Base-by-base conservation (phyloP, 139 green algal genomes). In the Deuterostichococcus epilithicus region DNA sequence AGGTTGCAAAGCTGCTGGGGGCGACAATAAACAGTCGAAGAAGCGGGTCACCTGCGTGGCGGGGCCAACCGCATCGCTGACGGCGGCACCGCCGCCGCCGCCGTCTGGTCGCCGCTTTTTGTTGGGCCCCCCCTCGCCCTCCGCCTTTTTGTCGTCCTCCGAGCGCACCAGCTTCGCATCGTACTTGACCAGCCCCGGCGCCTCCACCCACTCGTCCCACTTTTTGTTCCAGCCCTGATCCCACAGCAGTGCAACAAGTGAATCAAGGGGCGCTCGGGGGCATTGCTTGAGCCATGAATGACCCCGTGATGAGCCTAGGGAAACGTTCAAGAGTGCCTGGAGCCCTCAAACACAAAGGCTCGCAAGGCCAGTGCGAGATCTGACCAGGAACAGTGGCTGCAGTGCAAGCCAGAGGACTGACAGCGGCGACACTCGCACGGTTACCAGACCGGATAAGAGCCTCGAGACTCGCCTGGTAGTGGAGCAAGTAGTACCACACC, bases 121-220 rank as follows among this genome's bases (percentile, higher is more conserved):
- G 25, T 67, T 10, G 26, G 42, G 32, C 42, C 28, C 52, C 44
- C 42, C 75, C 70, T 70, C 72, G 52, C 26, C 73, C 35, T 60
- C 68, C 25, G 34, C 47, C 32, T 67, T 67, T 10, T 71, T 67
- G 44, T 47, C 63, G 39, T 72, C 42, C 52, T 77, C 39, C 10
- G 47, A 70, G 34, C 65, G 71, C 60, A 79, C 66, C 69, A 88
- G 72, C 28, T 78, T 36, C 1, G 34, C 18, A 25, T 86, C 67
- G 35, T 38, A 83, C 32, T 81, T 82, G n/a, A 35, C 32, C 65
- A 80, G 68, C 25, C 85, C 88, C 0, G 76, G 36, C 74, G 88
- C 85, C 72, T 93, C 86, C 59, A 95, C 88, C 90, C 90, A 94
- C 65, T 93, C 89, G 74, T 96, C 89, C 71, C 84, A 90, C 69